These are phyloP conservation scores for Calonectria honghensis DNA, from an alignment of 2,329 filamentous ascomycete genomes.

Conservation along the genomic window DNA sequence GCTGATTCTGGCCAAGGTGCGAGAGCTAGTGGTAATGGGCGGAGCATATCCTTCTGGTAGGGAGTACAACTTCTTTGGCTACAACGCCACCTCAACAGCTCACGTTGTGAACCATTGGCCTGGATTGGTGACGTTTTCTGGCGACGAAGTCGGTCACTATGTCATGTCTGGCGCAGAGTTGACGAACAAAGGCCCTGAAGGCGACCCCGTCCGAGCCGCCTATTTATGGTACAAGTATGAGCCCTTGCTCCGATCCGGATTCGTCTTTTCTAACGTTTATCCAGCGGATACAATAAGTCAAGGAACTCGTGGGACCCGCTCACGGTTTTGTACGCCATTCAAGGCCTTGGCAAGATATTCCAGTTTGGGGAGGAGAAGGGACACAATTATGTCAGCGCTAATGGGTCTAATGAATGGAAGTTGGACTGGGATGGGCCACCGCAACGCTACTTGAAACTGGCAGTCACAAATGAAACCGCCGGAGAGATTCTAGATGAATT, in stretches of 20 bases:
- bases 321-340: neutral
- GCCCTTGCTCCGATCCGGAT: neutral
- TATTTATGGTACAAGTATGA: slow-evolving; percentile 10
- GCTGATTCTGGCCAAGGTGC: neutral
- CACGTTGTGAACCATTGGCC: slow-evolving; percentile 7
- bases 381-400: slow-evolving; percentile 3
- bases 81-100: slow-evolving; percentile 1
- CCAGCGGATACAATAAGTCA: neutral
- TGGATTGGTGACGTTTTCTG: slow-evolving; percentile 5
- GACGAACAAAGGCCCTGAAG: neutral
- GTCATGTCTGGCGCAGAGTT: slow-evolving; percentile 4
- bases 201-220: neutral
- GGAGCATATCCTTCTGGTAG: slow-evolving; percentile 2
- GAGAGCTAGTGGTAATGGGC: neutral
- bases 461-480: slow-evolving; percentile 1
- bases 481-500: neutral
- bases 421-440: neutral
- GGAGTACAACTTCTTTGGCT: slow-evolving; percentile 14
- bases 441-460: slow-evolving; percentile 2
- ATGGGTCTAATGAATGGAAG: slow-evolving; percentile 13
- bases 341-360: neutral
- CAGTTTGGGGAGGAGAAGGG: slow-evolving; percentile 8
- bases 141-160: slow-evolving; percentile 1
- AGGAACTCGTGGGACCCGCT: slow-evolving; percentile 11
- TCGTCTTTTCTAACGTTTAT: neutral